Evolutionary conservation across 148 eudicot genomes (phyloP).

Genomic region (Nepenthes mirabilis): DNA sequence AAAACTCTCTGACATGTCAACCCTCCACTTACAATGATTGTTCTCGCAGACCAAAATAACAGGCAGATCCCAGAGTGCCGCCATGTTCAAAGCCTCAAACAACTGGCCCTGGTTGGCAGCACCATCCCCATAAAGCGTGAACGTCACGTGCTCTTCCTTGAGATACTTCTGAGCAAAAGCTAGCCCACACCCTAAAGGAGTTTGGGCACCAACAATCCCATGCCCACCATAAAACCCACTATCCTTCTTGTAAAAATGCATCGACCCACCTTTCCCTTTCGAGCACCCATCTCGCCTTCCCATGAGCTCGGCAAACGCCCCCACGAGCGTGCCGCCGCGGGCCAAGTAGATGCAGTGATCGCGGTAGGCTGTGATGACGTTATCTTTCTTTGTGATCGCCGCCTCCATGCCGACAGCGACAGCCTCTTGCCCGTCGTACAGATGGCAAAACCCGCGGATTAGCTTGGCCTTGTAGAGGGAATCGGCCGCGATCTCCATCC

Average conservation of each 20-base stretch:
- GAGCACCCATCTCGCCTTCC: constrained; percentile 78
- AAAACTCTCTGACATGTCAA: neutral
- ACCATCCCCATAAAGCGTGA: constrained; percentile 86
- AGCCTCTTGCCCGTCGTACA: constrained; percentile 95
- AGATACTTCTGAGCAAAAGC: constrained; percentile 90
- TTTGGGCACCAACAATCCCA: constrained; percentile 96
- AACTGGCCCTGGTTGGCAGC: constrained; percentile 97
- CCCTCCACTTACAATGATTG: constrained; percentile 61
- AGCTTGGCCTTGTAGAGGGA: constrained; percentile 83
- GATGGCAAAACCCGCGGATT: constrained; percentile 87
- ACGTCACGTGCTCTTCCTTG: constrained; percentile 66
- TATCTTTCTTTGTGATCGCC: constrained; percentile 59
- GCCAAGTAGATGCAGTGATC: constrained; percentile 73
- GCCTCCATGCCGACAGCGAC: constrained; percentile 92
- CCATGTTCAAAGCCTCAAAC: constrained; percentile 94
- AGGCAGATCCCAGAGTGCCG: constrained; percentile 95
- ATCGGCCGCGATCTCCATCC: constrained; percentile 96
- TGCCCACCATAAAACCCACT: constrained; percentile 86
- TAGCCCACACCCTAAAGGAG: constrained; percentile 74
- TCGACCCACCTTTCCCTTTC: constrained; percentile 89
- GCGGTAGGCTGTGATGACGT: constrained; percentile 71
- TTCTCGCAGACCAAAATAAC: constrained; percentile 95
- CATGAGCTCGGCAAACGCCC: constrained; percentile 66
- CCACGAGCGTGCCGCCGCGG: constrained; percentile 59
- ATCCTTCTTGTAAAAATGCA: constrained; percentile 86